Percentiles rank a stretch among this genome's conserved stretches.
These are phyloP conservation scores for Furcasterigmium furcatum DNA, from an alignment of 2,329 filamentous ascomycete genomes.

Conservation along the genomic window DNA sequence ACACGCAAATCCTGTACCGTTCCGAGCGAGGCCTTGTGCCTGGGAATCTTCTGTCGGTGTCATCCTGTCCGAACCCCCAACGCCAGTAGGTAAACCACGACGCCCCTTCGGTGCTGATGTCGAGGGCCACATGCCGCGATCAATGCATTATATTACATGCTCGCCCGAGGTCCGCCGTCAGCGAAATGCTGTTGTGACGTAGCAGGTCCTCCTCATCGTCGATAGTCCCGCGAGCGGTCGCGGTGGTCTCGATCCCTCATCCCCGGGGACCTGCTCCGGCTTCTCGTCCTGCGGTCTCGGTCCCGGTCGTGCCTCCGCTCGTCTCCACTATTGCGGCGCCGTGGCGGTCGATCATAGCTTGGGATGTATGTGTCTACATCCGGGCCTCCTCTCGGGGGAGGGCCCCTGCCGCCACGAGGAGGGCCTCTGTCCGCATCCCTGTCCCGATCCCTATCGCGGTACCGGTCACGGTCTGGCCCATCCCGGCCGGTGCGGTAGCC, in stretches of 20 bases:
- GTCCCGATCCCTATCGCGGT: conserved; percentile 26
- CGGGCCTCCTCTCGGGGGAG: conserved; percentile 21
- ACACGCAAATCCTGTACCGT: too few species aligned
- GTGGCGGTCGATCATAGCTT: conserved; percentile 28
- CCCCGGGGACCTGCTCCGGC: conserved; percentile 35
- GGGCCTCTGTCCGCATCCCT: conserved; percentile 25
- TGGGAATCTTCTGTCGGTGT: too few species aligned
- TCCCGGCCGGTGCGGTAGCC: conserved; percentile 29
- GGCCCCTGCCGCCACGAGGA: conserved; percentile 15
- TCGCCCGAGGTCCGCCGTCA: too few species aligned
- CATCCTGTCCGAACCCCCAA: too few species aligned
- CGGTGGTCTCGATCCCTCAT: conserved; percentile 28
- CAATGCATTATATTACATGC: too few species aligned
- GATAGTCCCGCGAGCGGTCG: conserved; percentile 27
- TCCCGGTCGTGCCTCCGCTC: conserved; percentile 29
- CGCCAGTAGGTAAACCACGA: too few species aligned
- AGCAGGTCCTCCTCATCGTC: too few species aligned
- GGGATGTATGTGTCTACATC: conserved; percentile 51
- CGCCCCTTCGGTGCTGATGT: too few species aligned
- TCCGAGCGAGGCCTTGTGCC: too few species aligned
- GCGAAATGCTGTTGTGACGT: too few species aligned
- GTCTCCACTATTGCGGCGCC: conserved; percentile 13
- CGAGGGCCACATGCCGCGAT: too few species aligned
- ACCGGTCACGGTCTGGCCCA: conserved; percentile 34
- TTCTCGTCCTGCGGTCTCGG: conserved; percentile 35